A percentile compares a stretch with the other conserved stretches of the same genome.
phyloP scores from a whole-genome alignment of 192 early-diverging fungal species.

The Backusella parvicylindrica region DNA sequence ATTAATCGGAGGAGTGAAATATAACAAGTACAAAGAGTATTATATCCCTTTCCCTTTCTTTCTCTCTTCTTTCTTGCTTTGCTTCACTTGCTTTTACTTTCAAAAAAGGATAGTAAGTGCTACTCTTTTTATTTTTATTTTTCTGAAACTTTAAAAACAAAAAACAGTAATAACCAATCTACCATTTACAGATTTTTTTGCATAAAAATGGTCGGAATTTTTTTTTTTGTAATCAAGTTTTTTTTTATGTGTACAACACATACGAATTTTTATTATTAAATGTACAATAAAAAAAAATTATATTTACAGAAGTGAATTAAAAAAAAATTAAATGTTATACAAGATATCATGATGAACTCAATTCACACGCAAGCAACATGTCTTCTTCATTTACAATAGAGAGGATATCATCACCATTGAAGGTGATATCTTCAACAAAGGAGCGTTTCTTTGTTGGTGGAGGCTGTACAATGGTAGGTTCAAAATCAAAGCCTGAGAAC shows the following conservation, averaged over 20 bases:
- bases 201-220: not conserved
- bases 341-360: conserved; percentile 12
- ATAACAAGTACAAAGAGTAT: not conserved
- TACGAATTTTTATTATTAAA: not conserved
- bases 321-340: not conserved
- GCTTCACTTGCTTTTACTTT: too few species aligned
- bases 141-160: not conserved
- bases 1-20: not conserved
- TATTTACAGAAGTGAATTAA: not conserved
- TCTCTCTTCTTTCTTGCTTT: not conserved
- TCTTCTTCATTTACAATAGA: conserved; percentile 17
- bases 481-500: conserved; percentile 19
- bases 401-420: conserved; percentile 2
- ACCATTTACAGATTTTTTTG: not conserved
- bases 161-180: not conserved
- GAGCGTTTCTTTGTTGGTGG: not conserved
- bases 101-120: not conserved
- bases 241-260: not conserved
- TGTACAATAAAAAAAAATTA: not conserved
- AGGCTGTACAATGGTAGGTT: conserved; percentile 7
- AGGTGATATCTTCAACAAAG: not conserved
- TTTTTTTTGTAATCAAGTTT: not conserved
- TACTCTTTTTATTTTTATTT: not conserved
- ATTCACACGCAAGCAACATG: conserved; percentile 15
- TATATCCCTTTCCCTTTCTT: not conserved